These are phyloP conservation scores for Clavispora santaluciae DNA, from an alignment of 805 yeast species.

Conservation along the genomic window DNA sequence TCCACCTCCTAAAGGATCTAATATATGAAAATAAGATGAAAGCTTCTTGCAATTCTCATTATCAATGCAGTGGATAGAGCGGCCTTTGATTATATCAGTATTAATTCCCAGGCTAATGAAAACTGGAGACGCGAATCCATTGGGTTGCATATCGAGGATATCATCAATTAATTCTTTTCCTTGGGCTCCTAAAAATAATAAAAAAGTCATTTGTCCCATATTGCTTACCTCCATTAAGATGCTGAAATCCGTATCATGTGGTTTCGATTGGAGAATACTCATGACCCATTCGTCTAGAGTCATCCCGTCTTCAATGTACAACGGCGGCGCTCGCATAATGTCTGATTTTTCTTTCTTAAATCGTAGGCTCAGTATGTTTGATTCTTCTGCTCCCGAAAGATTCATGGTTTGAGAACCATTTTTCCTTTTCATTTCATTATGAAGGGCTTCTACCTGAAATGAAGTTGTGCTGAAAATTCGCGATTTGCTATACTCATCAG, in stretches of 20 bases:
- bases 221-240: conserved; percentile 4
- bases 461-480: too few species aligned
- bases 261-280: neutral
- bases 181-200: conserved; percentile 27
- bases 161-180: conserved; percentile 26
- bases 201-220: conserved; percentile 6
- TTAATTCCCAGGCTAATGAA: conserved; percentile 17
- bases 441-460: too few species aligned
- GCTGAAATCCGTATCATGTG: neutral
- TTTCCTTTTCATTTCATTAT: neutral
- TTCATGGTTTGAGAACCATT: too few species aligned
- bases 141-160: conserved; percentile 10
- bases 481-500: too few species aligned
- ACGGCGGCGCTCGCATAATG: neutral
- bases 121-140: conserved; percentile 4
- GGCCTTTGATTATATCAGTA: neutral
- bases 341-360: neutral
- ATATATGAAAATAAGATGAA: conserved; percentile 20
- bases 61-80: conserved; percentile 4
- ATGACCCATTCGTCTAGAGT: neutral
- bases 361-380: neutral
- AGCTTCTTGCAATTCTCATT: conserved; percentile 18
- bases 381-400: neutral
- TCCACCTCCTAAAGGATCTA: conserved; percentile 37
- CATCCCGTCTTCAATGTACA: neutral